Conservation (phyloP, 371 early-diverging fungal genomes). For the Dichotomocladium elegans region DNA sequence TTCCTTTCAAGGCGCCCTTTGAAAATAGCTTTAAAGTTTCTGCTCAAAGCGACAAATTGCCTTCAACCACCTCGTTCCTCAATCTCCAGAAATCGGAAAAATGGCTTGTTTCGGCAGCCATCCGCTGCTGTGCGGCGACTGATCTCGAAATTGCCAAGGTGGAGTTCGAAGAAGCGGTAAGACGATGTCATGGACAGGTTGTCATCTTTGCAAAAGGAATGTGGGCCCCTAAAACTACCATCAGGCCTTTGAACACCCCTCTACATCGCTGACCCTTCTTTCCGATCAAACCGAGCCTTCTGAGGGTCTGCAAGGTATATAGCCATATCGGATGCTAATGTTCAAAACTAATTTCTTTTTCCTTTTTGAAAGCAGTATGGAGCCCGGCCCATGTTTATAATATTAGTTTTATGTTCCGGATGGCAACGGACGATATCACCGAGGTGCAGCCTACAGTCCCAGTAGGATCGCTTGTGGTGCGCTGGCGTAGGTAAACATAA, state of each 20-base stretch:
- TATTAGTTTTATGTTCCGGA: constrained; percentile 33
- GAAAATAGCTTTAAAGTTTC: constrained; percentile 37
- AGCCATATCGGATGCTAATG: neutral
- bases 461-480: constrained; percentile 30
- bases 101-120: constrained; percentile 34
- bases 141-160: constrained; percentile 42
- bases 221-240: too few relatives aligned
- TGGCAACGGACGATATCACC: constrained; percentile 32
- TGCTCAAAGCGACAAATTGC: constrained; percentile 2
- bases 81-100: constrained; percentile 25
- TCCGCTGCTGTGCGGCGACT: constrained; percentile 45
- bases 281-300: constrained; percentile 10
- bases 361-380: constrained; percentile 36
- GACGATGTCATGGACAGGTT: too few relatives aligned
- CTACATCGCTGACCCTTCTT: constrained; percentile 18
- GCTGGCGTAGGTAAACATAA: constrained; percentile 36
- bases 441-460: constrained; percentile 26
- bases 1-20: constrained; percentile 50
- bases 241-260: constrained; percentile 16
- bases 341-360: neutral
- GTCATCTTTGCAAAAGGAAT: too few relatives aligned
- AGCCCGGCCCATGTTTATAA: constrained; percentile 39
- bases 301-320: neutral
- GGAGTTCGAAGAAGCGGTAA: constrained; percentile 31
- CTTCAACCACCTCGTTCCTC: constrained; percentile 18